These are phyloP conservation scores for Parathielavia appendiculata DNA, from an alignment of 495 filamentous ascomycete genomes.

Conservation along the genomic window DNA sequence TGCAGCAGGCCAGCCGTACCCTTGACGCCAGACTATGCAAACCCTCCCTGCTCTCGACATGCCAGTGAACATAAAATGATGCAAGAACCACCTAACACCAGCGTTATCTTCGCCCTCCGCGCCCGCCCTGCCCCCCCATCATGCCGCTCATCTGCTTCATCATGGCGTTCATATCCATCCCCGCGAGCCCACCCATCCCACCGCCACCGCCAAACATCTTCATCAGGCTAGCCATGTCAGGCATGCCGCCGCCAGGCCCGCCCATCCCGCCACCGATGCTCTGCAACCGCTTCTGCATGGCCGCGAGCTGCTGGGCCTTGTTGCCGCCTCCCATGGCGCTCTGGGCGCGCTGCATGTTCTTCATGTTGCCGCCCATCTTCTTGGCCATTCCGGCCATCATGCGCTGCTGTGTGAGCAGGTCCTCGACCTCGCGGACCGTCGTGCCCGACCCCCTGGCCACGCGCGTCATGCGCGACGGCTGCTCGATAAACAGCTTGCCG, in stretches of 20 bases:
- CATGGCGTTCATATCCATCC: constrained; percentile 78
- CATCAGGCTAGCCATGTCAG: constrained; percentile 79
- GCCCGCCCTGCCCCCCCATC: constrained; percentile 32
- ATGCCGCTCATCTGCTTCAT: constrained; percentile 77
- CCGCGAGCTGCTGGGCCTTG: constrained; percentile 88
- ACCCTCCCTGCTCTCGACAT: not conserved
- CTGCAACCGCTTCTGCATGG: constrained; percentile 92
- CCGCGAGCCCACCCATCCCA: constrained; percentile 48
- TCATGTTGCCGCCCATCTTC: constrained; percentile 94
- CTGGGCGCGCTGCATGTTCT: constrained; percentile 92
- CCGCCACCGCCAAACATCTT: constrained; percentile 66
- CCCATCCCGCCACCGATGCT: constrained; percentile 69
- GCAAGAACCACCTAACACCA: not conserved
- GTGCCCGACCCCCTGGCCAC: constrained; percentile 88
- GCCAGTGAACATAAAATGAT: not conserved
- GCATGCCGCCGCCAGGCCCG: constrained; percentile 51
- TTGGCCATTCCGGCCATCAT: constrained; percentile 99
- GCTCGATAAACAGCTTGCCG: constrained; percentile 87
- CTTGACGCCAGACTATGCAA: constrained; percentile 22
- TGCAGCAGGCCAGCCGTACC: constrained; percentile 2
- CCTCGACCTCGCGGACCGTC: constrained; percentile 89
- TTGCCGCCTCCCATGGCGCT: constrained; percentile 81
- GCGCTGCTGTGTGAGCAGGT: constrained; percentile 91
- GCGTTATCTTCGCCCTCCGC: constrained; percentile 26
- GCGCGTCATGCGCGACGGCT: constrained; percentile 90